Evolutionary conservation across 192 early-diverging fungal genomes (phyloP).

Genomic region (Martensiomyces pterosporus): DNA sequence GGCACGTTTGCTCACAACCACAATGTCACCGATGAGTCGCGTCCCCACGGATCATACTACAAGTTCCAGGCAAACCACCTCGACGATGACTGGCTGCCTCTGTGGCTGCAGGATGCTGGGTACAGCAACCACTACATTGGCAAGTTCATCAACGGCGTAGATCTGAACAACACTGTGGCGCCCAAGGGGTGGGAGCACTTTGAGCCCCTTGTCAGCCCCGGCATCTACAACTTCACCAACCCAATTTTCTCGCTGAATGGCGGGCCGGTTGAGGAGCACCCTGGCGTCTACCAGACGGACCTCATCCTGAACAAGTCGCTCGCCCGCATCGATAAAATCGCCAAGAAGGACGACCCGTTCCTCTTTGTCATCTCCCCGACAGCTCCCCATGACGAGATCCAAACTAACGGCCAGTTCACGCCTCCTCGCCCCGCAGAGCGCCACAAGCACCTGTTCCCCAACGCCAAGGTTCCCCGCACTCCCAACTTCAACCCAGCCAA

Average conservation of each 20-base stretch:
- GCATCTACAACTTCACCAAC: slow-evolving; percentile 53
- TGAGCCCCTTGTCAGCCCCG: slow-evolving; percentile 53
- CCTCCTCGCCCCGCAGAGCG: slow-evolving; percentile 58
- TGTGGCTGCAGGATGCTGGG: slow-evolving; percentile 54
- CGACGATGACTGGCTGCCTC: slow-evolving; percentile 49
- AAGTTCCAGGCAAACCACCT: slow-evolving; percentile 34
- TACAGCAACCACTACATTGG: slow-evolving; percentile 66
- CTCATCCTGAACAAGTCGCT: slow-evolving; percentile 51
- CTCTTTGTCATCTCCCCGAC: slow-evolving; percentile 55
- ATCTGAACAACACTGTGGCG: slow-evolving; percentile 18
- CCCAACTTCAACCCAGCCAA: slow-evolving; percentile 56
- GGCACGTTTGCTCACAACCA: slow-evolving; percentile 64
- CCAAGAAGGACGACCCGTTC: slow-evolving; percentile 45
- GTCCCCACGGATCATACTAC: slow-evolving; percentile 44
- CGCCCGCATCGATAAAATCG: slow-evolving; percentile 43
- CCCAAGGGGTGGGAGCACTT: slow-evolving; percentile 43
- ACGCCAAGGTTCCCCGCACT: slow-evolving; percentile 52
- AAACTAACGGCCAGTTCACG: slow-evolving; percentile 26
- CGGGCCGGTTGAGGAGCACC: slow-evolving; percentile 46
- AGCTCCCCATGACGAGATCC: slow-evolving; percentile 58
- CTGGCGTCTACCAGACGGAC: slow-evolving; percentile 55
- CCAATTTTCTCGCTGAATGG: slow-evolving; percentile 60
- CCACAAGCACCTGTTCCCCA: slow-evolving; percentile 54
- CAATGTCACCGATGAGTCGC: slow-evolving; percentile 25
- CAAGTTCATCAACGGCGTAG: slow-evolving; percentile 60